Conservation (phyloP, 1,284 basidiomycete genomes). For the Ceratobasidium theobromae region DNA sequence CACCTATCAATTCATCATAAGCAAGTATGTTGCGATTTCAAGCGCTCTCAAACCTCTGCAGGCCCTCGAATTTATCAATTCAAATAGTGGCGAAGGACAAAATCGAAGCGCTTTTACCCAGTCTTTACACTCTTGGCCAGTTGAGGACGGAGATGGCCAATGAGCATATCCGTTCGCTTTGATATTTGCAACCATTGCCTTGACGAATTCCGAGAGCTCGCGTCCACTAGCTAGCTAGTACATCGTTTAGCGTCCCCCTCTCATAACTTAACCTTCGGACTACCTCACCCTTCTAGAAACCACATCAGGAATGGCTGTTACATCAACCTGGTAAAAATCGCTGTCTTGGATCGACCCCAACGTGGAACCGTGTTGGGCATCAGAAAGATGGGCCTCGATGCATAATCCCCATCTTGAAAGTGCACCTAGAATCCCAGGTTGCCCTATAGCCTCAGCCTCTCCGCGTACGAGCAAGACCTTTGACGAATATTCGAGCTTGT, state of each 20-base stretch:
- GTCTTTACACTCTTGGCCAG: conserved; percentile 42
- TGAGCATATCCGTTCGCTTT: conserved; percentile 41
- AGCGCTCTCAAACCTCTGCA: conserved; percentile 67
- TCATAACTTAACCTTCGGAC: not conserved
- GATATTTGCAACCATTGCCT: conserved; percentile 58
- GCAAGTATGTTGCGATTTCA: not conserved
- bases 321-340: conserved; percentile 44
- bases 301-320: conserved; percentile 43
- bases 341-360: not conserved
- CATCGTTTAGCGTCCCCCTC: not conserved
- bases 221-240: conserved; percentile 60
- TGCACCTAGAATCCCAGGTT: conserved; percentile 48
- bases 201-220: conserved; percentile 67
- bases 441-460: conserved; percentile 57
- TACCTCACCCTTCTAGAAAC: conserved; percentile 26
- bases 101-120: conserved; percentile 75
- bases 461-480: conserved; percentile 63
- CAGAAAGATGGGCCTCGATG: conserved; percentile 45
- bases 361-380: not conserved
- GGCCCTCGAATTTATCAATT: conserved; percentile 88
- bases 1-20: conserved; percentile 55
- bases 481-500: conserved; percentile 51
- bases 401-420: conserved; percentile 74
- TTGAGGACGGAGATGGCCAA: conserved; percentile 11
- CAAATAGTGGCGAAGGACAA: conserved; percentile 76